Conservation (phyloP, 805 yeast species). For the Wickerhamiella kurtzmanii region DNA sequence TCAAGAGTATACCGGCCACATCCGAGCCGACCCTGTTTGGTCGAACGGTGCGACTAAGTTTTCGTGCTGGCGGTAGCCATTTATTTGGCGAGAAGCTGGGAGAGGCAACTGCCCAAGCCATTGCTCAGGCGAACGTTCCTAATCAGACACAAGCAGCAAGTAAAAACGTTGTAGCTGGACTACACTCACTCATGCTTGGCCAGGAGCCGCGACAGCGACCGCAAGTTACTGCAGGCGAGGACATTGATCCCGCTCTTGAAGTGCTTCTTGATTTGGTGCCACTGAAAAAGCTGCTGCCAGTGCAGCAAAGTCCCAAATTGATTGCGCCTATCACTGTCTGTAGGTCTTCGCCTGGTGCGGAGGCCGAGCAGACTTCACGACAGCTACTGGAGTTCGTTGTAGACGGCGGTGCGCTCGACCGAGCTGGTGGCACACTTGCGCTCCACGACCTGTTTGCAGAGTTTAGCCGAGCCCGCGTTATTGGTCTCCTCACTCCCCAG, state of each 20-base stretch:
- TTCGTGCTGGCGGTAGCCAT: constrained; percentile 56
- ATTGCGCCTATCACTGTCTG: constrained; percentile 22
- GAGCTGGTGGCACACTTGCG: constrained; percentile 46
- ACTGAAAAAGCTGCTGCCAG: neutral
- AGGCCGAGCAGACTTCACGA: constrained; percentile 51
- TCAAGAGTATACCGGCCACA: constrained; percentile 23
- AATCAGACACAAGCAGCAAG: neutral
- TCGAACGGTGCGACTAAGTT: constrained; percentile 31
- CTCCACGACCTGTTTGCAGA: constrained; percentile 48
- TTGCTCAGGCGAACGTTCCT: neutral
- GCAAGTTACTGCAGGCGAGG: neutral
- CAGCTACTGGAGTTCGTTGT: constrained; percentile 62
- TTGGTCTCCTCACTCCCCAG: constrained; percentile 53
- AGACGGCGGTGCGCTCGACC: constrained; percentile 32
- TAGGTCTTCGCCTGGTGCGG: constrained; percentile 21
- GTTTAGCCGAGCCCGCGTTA: constrained; percentile 52
- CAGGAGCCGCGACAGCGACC: neutral
- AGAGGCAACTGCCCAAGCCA: neutral
- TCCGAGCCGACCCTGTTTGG: constrained; percentile 17
- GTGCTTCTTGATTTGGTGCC: neutral
- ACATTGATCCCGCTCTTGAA: neutral
- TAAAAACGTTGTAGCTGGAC: neutral
- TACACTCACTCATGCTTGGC: neutral
- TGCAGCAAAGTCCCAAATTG: neutral
- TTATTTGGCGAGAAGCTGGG: constrained; percentile 34